A percentile compares a stretch with the other conserved stretches of the same genome.
Evolutionary conservation across 164 flowering plant species (phyloP).

Genomic region (Berberis vulgaris): DNA sequence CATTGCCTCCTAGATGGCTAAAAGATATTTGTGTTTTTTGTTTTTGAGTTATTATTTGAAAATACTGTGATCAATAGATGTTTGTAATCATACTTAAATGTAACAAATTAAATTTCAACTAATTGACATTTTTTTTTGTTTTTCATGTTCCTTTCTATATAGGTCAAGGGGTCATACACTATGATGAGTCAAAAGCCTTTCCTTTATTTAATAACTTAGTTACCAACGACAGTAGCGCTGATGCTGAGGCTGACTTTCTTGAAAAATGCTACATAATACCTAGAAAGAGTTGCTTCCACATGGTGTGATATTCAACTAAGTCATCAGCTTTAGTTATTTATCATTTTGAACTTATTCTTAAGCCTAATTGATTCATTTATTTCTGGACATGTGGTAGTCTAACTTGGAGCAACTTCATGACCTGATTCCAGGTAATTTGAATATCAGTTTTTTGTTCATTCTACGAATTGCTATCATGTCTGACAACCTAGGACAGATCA

Average conservation of each 20-base stretch:
- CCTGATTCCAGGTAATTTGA: constrained; percentile 70
- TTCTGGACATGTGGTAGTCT: constrained; percentile 51
- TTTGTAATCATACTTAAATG: too few species aligned
- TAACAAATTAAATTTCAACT: too few species aligned
- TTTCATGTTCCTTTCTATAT: neutral
- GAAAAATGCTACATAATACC: constrained; percentile 53
- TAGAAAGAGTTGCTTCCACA: constrained; percentile 63
- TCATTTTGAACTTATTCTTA: constrained; percentile 9
- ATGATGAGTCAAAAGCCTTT: constrained; percentile 25
- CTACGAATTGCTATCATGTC: too few species aligned
- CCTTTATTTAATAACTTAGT: constrained; percentile 58
- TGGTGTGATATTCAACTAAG: constrained; percentile 38
- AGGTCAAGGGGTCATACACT: neutral
- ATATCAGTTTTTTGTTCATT: constrained; percentile 3
- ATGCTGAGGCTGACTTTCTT: constrained; percentile 64
- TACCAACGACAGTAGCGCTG: constrained; percentile 42
- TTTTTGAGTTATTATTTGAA: too few species aligned
- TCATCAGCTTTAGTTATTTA: neutral
- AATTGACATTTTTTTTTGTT: too few species aligned
- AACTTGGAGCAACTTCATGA: constrained; percentile 63
- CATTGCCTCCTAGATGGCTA: too few species aligned
- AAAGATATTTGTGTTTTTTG: too few species aligned
- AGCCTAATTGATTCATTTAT: constrained; percentile 8
- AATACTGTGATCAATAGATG: too few species aligned
- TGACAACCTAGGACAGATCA: neutral